Evolutionary conservation across 192 early-diverging fungal species (phyloP).

Genomic region (Radiomyces spectabilis): DNA sequence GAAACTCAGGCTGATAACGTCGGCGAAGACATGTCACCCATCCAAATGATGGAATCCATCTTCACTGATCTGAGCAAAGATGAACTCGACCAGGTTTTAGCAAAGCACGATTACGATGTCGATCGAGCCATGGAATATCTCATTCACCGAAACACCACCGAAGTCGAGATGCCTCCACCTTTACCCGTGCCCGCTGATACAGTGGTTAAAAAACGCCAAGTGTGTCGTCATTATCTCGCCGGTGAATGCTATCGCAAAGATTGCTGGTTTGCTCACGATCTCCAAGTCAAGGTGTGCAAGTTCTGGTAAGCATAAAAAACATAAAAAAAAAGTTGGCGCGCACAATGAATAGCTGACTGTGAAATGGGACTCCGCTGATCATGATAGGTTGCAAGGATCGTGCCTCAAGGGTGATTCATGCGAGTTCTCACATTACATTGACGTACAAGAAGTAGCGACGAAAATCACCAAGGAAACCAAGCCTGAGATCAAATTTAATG

Average conservation of each 20-base stretch:
- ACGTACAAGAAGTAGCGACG: constrained; percentile 22
- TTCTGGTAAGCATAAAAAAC: constrained; percentile 39
- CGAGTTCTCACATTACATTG: constrained; percentile 42
- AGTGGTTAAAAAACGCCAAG: constrained; percentile 20
- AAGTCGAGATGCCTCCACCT: not conserved
- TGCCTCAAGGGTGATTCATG: constrained; percentile 46
- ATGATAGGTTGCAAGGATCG: constrained; percentile 38
- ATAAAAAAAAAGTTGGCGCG: not conserved
- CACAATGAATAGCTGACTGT: not conserved
- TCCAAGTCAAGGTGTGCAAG: constrained; percentile 45
- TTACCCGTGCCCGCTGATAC: not conserved
- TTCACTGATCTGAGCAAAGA: constrained; percentile 29
- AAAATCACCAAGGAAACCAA: constrained; percentile 11
- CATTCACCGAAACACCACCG: not conserved
- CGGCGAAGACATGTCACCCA: constrained; percentile 36
- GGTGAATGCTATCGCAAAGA: constrained; percentile 48
- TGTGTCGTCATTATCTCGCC: constrained; percentile 46
- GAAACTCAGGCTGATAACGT: constrained; percentile 22
- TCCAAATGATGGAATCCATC: constrained; percentile 36
- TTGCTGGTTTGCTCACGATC: constrained; percentile 50
- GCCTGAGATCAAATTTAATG: not conserved
- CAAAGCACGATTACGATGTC: constrained; percentile 33
- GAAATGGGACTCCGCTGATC: not conserved
- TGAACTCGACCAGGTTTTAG: constrained; percentile 31
- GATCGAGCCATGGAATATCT: constrained; percentile 29